Percentiles rank a stretch among this genome's conserved stretches.
These are phyloP conservation scores for Saturnispora serradocipensis DNA, from an alignment of 805 yeast genomes.

Conservation along the genomic window DNA sequence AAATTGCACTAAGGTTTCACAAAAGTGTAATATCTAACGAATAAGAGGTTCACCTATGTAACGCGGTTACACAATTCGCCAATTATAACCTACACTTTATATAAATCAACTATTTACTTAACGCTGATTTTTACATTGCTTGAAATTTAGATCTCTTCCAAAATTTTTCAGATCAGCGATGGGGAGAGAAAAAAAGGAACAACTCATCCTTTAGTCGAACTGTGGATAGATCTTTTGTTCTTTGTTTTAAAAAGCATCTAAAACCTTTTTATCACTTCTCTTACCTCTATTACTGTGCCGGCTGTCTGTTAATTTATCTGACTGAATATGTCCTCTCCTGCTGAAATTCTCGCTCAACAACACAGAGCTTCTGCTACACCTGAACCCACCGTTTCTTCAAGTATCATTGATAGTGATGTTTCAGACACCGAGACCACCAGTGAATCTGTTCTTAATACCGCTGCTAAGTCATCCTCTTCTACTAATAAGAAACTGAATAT, in stretches of 20 bases:
- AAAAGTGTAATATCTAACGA: background rate
- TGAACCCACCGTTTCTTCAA: conserved; percentile 10
- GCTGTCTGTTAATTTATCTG: background rate
- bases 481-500: conserved; percentile 27
- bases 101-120: too few species aligned
- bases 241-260: background rate
- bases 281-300: conserved; percentile 1
- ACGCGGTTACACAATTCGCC: background rate
- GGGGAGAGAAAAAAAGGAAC: background rate
- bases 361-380: conserved; percentile 22
- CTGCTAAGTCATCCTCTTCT: conserved; percentile 4
- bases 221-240: background rate
- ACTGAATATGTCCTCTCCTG: conserved; percentile 30
- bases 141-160: background rate
- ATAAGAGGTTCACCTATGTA: background rate
- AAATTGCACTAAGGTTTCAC: background rate
- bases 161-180: background rate
- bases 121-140: too few species aligned
- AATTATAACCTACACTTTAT: too few species aligned
- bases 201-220: background rate
- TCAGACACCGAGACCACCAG: conserved; percentile 6
- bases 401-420: conserved; percentile 8
- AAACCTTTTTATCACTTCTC: background rate
- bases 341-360: conserved; percentile 31
- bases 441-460: background rate